Conservation (phyloP, 805 yeast species). For the Nakazawaea siamensis region DNA sequence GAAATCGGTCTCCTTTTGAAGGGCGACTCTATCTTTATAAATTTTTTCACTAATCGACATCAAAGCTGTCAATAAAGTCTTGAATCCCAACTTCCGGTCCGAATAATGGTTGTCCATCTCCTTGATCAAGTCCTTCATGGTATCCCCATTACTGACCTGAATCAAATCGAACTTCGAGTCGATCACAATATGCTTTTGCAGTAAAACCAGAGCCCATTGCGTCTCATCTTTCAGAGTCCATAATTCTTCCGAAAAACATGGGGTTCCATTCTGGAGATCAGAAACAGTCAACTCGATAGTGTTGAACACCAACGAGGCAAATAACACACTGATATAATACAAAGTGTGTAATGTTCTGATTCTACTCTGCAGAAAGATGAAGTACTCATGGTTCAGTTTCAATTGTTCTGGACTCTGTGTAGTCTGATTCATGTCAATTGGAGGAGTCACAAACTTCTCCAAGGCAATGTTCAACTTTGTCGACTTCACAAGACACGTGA, state of each 20-base stretch:
- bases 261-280: conserved; percentile 57
- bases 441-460: conserved; percentile 37
- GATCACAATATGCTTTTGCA: conserved; percentile 27
- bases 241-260: conserved; percentile 48
- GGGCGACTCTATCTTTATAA: conserved; percentile 36
- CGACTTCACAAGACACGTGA: conserved; percentile 45
- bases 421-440: conserved; percentile 17
- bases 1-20: conserved; percentile 27
- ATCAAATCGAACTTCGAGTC: conserved; percentile 49
- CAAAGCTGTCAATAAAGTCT: conserved; percentile 46
- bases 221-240: conserved; percentile 45
- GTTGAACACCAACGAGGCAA: conserved; percentile 36
- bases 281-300: conserved; percentile 28
- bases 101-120: conserved; percentile 35
- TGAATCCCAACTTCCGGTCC: conserved; percentile 34
- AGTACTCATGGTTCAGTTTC: conserved; percentile 39
- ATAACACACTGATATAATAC: conserved; percentile 39
- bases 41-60: conserved; percentile 63
- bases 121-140: conserved; percentile 33
- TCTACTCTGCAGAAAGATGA: conserved; percentile 45
- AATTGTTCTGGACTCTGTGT: conserved; percentile 17
- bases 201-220: conserved; percentile 42
- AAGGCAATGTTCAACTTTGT: conserved; percentile 44
- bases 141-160: conserved; percentile 49
- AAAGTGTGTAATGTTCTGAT: conserved; percentile 45